Evolutionary conservation across 257 asterid genomes (phyloP), one percentile per base, ranked within the genome.

Genomic region (Fraxinus cuspidata): DNA sequence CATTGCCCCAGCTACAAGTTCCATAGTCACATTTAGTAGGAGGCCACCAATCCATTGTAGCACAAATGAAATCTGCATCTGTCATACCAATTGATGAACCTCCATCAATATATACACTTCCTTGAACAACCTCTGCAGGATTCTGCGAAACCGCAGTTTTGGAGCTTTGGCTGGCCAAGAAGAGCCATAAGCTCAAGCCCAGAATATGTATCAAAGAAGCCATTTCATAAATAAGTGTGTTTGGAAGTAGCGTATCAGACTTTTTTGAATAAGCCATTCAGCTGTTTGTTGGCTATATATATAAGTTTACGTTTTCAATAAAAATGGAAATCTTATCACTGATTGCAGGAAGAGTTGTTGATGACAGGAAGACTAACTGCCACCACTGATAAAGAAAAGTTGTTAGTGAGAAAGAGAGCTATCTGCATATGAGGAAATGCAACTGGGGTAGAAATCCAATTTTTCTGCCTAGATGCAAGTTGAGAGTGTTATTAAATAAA

Each of bases 31-130:
- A 89, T 78, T 89, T 87, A 0, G 88, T 80, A 10, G 89, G 91
- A 16, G 92, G 92, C 91, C 91, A 89, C 91, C 91, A 89, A 73
- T 89, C 92, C 81, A 89, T 51, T 0, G 93, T 89, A 18, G 93
- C 91, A 79, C 93, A 89, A 31, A 89, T 70, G 87, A 85, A 89
- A 29, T 87, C 89, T 70, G 85, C 87, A 47, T 89, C 93, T 0
- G 34, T 88, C 21, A 71, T 47, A 21, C 85, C 97, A 15, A 91
- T 85, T 7, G 87, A 21, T 1, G 81, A 75, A 10, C 72, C 76
- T 53, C 97, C 97, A 74, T 91, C 75, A n/a, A 92, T 81, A 35
- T 75, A 80, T 18, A 91, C 81, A 49, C 80, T 89, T 51, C 94
- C 92, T 32, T 84, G 79, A 63, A 73, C 81, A 72, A 76, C 4